phyloP scores from a whole-genome alignment of 2,329 filamentous ascomycete species.

The Tricladium varicosporioides region DNA sequence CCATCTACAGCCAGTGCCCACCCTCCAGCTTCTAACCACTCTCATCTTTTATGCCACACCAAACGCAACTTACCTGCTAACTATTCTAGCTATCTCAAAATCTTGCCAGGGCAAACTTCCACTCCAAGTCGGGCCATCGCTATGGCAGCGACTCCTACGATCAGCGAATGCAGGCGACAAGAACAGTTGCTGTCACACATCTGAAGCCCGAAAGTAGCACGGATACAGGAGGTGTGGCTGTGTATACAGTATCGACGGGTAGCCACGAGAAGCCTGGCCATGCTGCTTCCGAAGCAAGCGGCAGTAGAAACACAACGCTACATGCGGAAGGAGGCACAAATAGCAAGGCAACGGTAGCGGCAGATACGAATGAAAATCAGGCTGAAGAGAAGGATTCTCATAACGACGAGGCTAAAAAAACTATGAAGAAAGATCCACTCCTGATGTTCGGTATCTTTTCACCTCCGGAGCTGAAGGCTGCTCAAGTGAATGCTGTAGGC shows the following conservation, averaged over 20 bases:
- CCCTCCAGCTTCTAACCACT: not conserved
- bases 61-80: not conserved
- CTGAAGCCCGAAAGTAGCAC: slow-evolving; percentile 1
- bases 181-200: slow-evolving; percentile 40
- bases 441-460: slow-evolving; percentile 54
- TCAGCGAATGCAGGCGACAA: slow-evolving; percentile 65
- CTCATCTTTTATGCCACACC: too few species aligned
- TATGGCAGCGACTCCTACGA: slow-evolving; percentile 74
- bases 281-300: not conserved
- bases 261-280: not conserved
- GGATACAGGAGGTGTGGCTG: slow-evolving; percentile 36
- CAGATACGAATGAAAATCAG: not conserved
- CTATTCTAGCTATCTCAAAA: slow-evolving; percentile 25
- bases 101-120: slow-evolving; percentile 74
- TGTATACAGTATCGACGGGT: slow-evolving; percentile 28
- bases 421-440: slow-evolving; percentile 46
- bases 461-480: slow-evolving; percentile 47
- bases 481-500: slow-evolving; percentile 57
- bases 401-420: slow-evolving; percentile 1
- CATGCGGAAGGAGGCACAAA: not conserved
- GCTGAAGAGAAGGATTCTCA: slow-evolving; percentile 4
- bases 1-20: not conserved
- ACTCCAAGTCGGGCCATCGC: slow-evolving; percentile 57
- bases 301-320: not conserved
- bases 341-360: not conserved